Evolutionary conservation across 2,329 filamentous ascomycete genomes (phyloP).

Genomic region (Colletotrichum truncatum): DNA sequence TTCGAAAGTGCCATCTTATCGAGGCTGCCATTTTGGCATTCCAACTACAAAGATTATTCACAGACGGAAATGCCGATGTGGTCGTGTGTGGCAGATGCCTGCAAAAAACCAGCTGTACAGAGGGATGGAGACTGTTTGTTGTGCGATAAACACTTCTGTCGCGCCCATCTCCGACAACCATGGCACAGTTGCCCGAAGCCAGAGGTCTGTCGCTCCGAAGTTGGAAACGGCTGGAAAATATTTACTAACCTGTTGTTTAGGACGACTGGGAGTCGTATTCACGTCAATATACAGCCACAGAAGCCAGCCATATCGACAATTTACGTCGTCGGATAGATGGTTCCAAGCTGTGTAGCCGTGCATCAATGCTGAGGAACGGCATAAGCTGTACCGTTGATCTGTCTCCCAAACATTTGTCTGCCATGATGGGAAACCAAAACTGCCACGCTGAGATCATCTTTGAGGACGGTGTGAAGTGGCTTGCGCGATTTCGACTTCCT

Average conservation of each 20-base stretch:
- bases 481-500: slow-evolving; percentile 36
- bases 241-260: slow-evolving; percentile 12
- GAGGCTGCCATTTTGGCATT: too few species aligned
- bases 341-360: slow-evolving; percentile 31
- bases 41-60: too few species aligned
- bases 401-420: slow-evolving; percentile 29
- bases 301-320: slow-evolving; percentile 31
- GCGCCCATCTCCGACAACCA: slow-evolving; percentile 31
- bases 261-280: slow-evolving; percentile 30
- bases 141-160: slow-evolving; percentile 37
- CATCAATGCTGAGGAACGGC: slow-evolving; percentile 28
- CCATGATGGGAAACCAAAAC: slow-evolving; percentile 39
- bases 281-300: slow-evolving; percentile 31
- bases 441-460: slow-evolving; percentile 39
- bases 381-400: slow-evolving; percentile 33
- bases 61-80: not conserved
- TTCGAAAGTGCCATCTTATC: too few species aligned
- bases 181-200: not conserved
- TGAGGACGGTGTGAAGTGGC: slow-evolving; percentile 35
- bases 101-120: slow-evolving; percentile 33
- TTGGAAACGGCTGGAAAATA: not conserved
- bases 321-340: slow-evolving; percentile 30
- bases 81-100: not conserved
- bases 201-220: slow-evolving; percentile 36
- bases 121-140: slow-evolving; percentile 36